A percentile compares a stretch with the other conserved stretches of the same genome.
Evolutionary conservation across 2,329 filamentous ascomycete species (phyloP).

Genomic region (Pleomassaria siparia): DNA sequence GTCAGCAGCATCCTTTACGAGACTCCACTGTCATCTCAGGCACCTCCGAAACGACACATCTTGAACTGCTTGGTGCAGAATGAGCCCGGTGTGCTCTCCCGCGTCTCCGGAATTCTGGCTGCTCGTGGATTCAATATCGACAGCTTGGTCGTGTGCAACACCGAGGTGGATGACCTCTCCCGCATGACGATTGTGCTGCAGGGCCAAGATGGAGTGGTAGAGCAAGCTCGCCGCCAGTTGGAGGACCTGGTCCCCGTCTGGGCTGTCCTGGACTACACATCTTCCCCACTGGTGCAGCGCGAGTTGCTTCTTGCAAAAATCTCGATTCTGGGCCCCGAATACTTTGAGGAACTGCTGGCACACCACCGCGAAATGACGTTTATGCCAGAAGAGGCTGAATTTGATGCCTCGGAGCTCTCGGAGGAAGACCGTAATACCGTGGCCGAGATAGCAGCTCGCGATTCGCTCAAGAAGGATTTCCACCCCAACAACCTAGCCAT

Average conservation of each 20-base stretch:
- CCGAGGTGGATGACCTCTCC: slow-evolving; percentile 92
- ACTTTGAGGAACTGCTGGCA: slow-evolving; percentile 93
- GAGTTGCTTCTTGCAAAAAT: slow-evolving; percentile 95
- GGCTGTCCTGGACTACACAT: slow-evolving; percentile 96
- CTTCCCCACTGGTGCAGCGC: slow-evolving; percentile 88
- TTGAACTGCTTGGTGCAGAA: slow-evolving; percentile 99
- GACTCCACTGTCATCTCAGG: slow-evolving; percentile 80
- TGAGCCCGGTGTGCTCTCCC: slow-evolving; percentile 94
- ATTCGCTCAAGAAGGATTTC: slow-evolving; percentile 64
- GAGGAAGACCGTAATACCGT: slow-evolving; percentile 34
- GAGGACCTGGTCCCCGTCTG: slow-evolving; percentile 97
- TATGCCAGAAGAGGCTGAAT: slow-evolving; percentile 35
- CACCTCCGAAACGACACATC: slow-evolving; percentile 89
- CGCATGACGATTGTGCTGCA: slow-evolving; percentile 99
- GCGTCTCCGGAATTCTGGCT: slow-evolving; percentile 92
- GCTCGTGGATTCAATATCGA: slow-evolving; percentile 99
- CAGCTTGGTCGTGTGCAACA: slow-evolving; percentile 95
- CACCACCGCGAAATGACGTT: slow-evolving; percentile 90
- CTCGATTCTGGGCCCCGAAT: slow-evolving; percentile 94
- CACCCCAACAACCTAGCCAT: slow-evolving; percentile 85
- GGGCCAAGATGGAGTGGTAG: slow-evolving; percentile 93
- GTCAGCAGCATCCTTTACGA: slow-evolving; percentile 99
- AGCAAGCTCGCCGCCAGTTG: slow-evolving; percentile 92
- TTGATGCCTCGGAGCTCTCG: slow-evolving; percentile 26
- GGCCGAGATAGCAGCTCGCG: slow-evolving; percentile 41